Evolutionary conservation across 805 yeast species (phyloP).

Genomic region (Yarrowia sp.): DNA sequence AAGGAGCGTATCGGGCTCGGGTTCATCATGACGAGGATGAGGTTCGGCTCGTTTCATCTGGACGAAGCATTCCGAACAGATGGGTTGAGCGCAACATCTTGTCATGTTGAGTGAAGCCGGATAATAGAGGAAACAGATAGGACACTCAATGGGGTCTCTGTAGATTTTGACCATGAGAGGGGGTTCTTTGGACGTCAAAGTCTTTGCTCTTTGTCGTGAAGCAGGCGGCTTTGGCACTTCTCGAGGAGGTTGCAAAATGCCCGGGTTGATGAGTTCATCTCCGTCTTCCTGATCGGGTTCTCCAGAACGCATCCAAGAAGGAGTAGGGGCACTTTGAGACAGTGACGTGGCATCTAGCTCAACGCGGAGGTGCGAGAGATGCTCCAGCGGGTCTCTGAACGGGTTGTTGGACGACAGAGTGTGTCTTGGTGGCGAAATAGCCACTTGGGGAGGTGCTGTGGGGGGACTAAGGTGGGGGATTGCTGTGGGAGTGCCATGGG

Average conservation of each 20-base stretch:
- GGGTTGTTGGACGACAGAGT: slow-evolving; percentile 15
- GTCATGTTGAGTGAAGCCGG: slow-evolving; percentile 76
- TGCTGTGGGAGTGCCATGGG: not conserved
- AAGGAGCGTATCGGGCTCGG: slow-evolving; percentile 11
- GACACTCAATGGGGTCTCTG: slow-evolving; percentile 75
- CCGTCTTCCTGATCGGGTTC: slow-evolving; percentile 7
- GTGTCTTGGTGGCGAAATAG: slow-evolving; percentile 9
- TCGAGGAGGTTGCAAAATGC: slow-evolving; percentile 1
- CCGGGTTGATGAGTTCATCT: slow-evolving; percentile 17
- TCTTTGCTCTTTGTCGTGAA: not conserved
- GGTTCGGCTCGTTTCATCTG: slow-evolving; percentile 91
- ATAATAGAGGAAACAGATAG: slow-evolving; percentile 86
- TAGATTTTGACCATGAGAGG: slow-evolving; percentile 58
- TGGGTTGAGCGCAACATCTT: slow-evolving; percentile 88
- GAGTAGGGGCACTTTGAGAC: slow-evolving; percentile 2
- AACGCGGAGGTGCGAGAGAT: slow-evolving; percentile 11
- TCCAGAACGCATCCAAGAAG: not conserved
- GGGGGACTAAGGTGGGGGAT: not conserved
- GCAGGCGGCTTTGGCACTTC: not conserved
- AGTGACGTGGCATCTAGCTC: not conserved
- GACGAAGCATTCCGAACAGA: slow-evolving; percentile 95
- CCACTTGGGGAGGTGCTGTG: slow-evolving; percentile 16
- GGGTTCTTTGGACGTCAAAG: slow-evolving; percentile 30
- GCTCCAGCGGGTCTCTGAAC: slow-evolving; percentile 16
- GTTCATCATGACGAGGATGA: slow-evolving; percentile 78